phyloP scores from a whole-genome alignment of 1,139 yeast species.

The Debaryomyces singareniensis region DNA sequence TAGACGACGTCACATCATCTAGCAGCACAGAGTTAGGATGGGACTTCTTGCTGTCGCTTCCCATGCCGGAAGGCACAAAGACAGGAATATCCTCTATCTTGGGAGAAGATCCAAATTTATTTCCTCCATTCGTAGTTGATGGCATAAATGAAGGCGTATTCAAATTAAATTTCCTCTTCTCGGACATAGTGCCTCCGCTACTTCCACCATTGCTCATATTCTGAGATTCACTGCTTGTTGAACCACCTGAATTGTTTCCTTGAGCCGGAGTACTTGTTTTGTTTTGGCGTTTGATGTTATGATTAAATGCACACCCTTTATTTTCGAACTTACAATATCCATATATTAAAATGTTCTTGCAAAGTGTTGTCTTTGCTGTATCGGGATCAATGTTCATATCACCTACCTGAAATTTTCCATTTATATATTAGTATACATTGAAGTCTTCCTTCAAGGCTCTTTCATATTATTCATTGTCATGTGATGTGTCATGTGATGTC shows the following conservation, averaged over 20 bases:
- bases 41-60: slow-evolving; percentile 1
- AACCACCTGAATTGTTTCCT: slow-evolving; percentile 1
- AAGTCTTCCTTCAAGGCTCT: too few species aligned
- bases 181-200: slow-evolving; percentile 2
- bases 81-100: slow-evolving; percentile 50
- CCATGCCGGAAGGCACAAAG: slow-evolving; percentile 43
- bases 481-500: too few species aligned
- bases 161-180: slow-evolving; percentile 46
- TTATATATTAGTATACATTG: too few species aligned
- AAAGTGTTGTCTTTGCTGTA: slow-evolving; percentile 71
- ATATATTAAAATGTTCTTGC: slow-evolving; percentile 78
- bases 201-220: slow-evolving; percentile 1
- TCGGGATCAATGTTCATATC: slow-evolving; percentile 40
- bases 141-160: slow-evolving; percentile 69
- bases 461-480: too few species aligned
- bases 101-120: slow-evolving; percentile 45
- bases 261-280: slow-evolving; percentile 3
- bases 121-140: slow-evolving; percentile 13
- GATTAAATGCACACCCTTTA: slow-evolving; percentile 84
- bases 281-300: slow-evolving; percentile 29
- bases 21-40: neutral
- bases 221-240: slow-evolving; percentile 3
- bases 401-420: too few species aligned
- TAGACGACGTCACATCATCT: slow-evolving; percentile 5
- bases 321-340: slow-evolving; percentile 88